Evolutionary conservation across 306 rosid species (phyloP), one percentile per base, ranked within the genome.

Genomic region (Quillaja saponaria): DNA sequence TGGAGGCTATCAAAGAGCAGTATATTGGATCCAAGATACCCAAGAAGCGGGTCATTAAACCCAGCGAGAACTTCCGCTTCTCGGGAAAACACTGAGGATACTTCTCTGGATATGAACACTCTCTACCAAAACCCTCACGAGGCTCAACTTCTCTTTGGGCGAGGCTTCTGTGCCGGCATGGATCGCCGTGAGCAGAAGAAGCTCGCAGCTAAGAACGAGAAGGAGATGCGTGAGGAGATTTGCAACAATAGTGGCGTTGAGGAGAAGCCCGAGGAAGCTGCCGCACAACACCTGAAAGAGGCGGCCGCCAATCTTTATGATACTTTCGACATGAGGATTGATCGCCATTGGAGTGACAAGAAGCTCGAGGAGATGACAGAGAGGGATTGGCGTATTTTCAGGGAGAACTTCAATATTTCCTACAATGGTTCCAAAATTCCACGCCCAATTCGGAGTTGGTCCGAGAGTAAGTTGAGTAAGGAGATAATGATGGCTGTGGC

Each of bases 41-140:
- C 4, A 90, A 90, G 82, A 87, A 90, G 78, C 79, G 95, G 3
- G 97, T 90, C 1, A 90, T 90, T 51, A 90, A 84, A 51, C 97
- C 97, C 0, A 90, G 97, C 58, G 97, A 90, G 88, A 90, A 90
- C 72, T 90, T 90, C 54, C 80, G 97, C 0, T 90, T 90, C 70
- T 87, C 97, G 97, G 97, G 97, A 90, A 63, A 90, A 90, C 70
- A 87, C 95, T 0, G 97, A 90, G 68, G 95, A 87, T 63, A 90
- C 97, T 6, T 90, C 97, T 0, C 87, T 92, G 13, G 97, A 90
- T 47, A 87, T 90, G 95, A 90, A 90, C 48, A 0, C 40, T 3
- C 78, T 90, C 28, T 90, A 90, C 49, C 97, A 90, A 47, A 90
- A 90, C 67, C 97, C 97, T 66, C 97, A 90, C 41, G 97, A 90